Base-by-base conservation (phyloP, 306 rosid species). In the Abrus pulchellus region DNA sequence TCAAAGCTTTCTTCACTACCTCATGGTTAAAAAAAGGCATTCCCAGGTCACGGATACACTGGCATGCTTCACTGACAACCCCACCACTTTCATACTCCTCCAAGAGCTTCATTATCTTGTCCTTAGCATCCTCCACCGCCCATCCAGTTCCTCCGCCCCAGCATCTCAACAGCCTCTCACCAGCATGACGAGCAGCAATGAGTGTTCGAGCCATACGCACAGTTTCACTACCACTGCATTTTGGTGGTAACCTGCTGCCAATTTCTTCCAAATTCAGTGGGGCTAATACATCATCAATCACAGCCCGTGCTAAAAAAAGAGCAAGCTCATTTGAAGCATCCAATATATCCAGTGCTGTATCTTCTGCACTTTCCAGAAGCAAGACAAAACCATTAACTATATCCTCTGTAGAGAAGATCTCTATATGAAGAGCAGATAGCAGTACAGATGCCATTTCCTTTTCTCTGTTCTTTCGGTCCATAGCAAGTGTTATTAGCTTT, bases 111-210 rank as follows among this genome's bases (percentile, higher is more conserved):
- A 85, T 83, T 71, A 95, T 95, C 90, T 95, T 95, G 85, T 95
- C 99, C 87, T 95, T 95, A 0, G 99, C 99, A 80, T 95, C 99
- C 85, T 95, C 99, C 81, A 95, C 99, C n/a, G 98, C 98, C 99
- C 99, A 95, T 34, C 99, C 99, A 13, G 97, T 95, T 34, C 99
- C 98, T 36, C 99, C 99, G 36, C 99, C 99, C 99, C 99, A 95
- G 75, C 99, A 95, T 66, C 99, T 85, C 87, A 95, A 80, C 47
- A 95, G 86, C 86, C 99, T 88, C 90, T 95, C 99, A 47, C 99
- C 99, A 2, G 99, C 97, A 79, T 95, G 99, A 28, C 99, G 98
- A 29, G 99, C 99, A 75, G 91, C 87, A 75, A 87, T 82, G 6
- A 95, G 90, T 36, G 97, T 82, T 1, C 90, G 93, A 45, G 97